phyloP scores from a whole-genome alignment of 345 rosid species.

The Cardamine resedifolia region DNA sequence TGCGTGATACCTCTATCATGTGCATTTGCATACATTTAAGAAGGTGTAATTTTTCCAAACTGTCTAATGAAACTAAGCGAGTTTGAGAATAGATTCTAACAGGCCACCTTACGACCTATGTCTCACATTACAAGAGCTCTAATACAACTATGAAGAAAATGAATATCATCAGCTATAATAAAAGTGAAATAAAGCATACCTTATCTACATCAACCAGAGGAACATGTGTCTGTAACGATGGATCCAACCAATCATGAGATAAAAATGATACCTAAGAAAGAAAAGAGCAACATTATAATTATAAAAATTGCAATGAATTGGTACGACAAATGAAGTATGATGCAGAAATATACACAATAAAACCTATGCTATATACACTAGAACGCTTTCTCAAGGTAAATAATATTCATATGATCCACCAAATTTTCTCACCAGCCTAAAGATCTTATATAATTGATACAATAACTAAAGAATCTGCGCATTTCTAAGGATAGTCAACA shows the following conservation, averaged over 20 bases:
- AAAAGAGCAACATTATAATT: slow-evolving; percentile 22
- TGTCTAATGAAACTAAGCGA: too few relatives aligned
- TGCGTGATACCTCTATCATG: slow-evolving; percentile 10
- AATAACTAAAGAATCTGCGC: not conserved
- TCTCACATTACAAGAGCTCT: slow-evolving; percentile 9
- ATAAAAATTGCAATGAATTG: slow-evolving; percentile 3
- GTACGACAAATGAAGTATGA: not conserved
- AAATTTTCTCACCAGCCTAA: slow-evolving; percentile 2
- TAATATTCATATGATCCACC: not conserved
- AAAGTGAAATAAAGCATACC: slow-evolving; percentile 43
- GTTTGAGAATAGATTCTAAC: not conserved
- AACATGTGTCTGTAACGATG: slow-evolving; percentile 74
- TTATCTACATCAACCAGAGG: slow-evolving; percentile 96
- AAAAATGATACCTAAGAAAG: slow-evolving; percentile 53
- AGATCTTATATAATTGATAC: not conserved
- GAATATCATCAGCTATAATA: not conserved
- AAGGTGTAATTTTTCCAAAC: not conserved
- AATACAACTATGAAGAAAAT: slow-evolving; percentile 1
- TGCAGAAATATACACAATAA: not conserved
- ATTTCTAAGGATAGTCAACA: not conserved
- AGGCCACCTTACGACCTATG: not conserved
- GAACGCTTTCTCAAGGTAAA: too few relatives aligned
- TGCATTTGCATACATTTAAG: not conserved
- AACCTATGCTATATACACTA: slow-evolving; percentile 7
- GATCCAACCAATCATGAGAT: slow-evolving; percentile 62